phyloP scores from a whole-genome alignment of 108 stramenopile genomes.

The Aurantiochytrium sp. region DNA sequence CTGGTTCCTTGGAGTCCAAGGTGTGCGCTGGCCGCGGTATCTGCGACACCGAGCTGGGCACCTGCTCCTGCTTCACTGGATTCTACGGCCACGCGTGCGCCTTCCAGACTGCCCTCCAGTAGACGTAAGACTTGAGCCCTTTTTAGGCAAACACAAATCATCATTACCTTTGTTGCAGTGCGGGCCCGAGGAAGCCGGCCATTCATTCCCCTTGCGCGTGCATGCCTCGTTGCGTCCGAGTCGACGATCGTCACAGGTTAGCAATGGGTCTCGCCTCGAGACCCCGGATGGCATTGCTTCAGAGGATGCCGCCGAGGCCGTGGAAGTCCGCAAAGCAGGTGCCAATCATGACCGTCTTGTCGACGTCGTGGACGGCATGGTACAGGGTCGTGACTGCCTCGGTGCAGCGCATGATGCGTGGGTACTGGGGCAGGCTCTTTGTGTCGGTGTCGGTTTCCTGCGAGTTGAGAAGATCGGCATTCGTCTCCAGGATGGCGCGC shows the following conservation, averaged over 20 bases:
- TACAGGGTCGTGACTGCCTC: neutral
- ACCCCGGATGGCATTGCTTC: too few species aligned
- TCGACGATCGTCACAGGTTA: too few species aligned
- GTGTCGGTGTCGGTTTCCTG: neutral
- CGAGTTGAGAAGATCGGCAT: neutral
- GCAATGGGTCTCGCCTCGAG: too few species aligned
- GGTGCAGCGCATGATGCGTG: neutral
- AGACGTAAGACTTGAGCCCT: too few species aligned
- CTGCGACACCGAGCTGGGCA: conserved; percentile 34
- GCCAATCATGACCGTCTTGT: neutral
- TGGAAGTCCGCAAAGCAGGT: neutral
- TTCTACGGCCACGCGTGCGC: conserved; percentile 55
- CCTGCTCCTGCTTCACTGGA: conserved; percentile 52
- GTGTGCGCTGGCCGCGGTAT: conserved; percentile 21
- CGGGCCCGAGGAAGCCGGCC: too few species aligned
- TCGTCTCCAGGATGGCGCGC: neutral
- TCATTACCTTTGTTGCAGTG: too few species aligned
- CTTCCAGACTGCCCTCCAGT: conserved; percentile 8
- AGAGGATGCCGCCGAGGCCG: neutral
- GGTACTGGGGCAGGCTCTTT: neutral
- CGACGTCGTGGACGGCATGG: neutral
- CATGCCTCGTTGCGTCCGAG: too few species aligned
- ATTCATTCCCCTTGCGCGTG: too few species aligned
- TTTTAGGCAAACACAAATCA: too few species aligned
- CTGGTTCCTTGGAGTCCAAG: neutral